These are phyloP conservation scores for Phytophthora cactorum DNA, from an alignment of 352 stramenopile species.

Conservation along the genomic window DNA sequence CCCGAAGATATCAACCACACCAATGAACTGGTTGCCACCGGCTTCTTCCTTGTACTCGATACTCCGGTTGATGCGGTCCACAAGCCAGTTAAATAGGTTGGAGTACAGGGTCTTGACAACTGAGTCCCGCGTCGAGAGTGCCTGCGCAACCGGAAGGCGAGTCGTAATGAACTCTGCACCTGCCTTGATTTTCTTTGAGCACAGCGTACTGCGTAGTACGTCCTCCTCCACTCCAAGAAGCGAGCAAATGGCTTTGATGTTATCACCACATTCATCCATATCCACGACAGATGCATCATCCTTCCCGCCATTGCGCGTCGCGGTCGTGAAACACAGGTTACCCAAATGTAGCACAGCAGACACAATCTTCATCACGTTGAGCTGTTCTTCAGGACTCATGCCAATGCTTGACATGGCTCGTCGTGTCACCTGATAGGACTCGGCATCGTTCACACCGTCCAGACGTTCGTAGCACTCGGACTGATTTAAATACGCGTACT, in stretches of 20 bases:
- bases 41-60: constrained; percentile 85
- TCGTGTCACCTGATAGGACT: constrained; percentile 77
- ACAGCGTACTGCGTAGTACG: constrained; percentile 66
- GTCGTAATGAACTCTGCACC: constrained; percentile 82
- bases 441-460: constrained; percentile 80
- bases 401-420: constrained; percentile 87
- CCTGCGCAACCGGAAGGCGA: constrained; percentile 66
- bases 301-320: constrained; percentile 51
- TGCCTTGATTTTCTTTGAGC: constrained; percentile 82
- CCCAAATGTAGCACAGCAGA: constrained; percentile 89
- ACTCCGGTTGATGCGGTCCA: constrained; percentile 93
- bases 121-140: constrained; percentile 79
- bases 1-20: constrained; percentile 92
- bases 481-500: constrained; percentile 89
- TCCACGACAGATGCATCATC: constrained; percentile 73
- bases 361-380: constrained; percentile 84
- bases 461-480: constrained; percentile 75
- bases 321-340: constrained; percentile 80
- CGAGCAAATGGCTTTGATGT: constrained; percentile 82
- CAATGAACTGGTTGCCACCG: constrained; percentile 80
- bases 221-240: constrained; percentile 73
- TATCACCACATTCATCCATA: constrained; percentile 50
- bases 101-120: constrained; percentile 90
- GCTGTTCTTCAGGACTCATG: constrained; percentile 77
- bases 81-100: constrained; percentile 94